Base-by-base conservation (phyloP, 176 grass and related monocot species). In the Juncus inflexus region DNA sequence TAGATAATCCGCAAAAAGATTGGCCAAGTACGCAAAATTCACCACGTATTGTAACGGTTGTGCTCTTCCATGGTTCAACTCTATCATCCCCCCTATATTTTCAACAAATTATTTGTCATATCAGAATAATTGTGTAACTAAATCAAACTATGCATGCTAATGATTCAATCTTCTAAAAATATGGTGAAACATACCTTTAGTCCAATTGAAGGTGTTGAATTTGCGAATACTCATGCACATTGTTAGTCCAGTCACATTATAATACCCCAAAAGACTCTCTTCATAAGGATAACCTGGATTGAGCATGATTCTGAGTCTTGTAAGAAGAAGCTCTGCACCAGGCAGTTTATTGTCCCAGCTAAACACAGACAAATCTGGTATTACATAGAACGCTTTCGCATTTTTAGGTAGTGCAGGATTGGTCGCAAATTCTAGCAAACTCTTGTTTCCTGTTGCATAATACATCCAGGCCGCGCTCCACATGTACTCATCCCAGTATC, bases 311-410 rank as follows among this genome's bases (percentile, higher is more conserved):
- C 94, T 81, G 15, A 97, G 62, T 40, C 94, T 77, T 1, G 88
- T 81, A 2, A 97, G 75, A 36, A 97, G 85, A 67, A 97, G 75
- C 57, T 83, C 40, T 13, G 94, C 88, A 5, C 87, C 94, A 2
- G 94, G 94, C 35, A 91, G 78, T 74, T 97, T 97, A 85, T 97
- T 97, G 79, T 97, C 94, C 94, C 94, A 97, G 72, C 88, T 97
- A 76, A 97, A 84, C 10, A 91, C 94, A 28, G 85, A 78, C 70
- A 80, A 77, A 74, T 97, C 85, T 47, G 85, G 74, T 65, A 89
- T 79, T 58, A 11, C 51, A 73, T 39, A 49, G 77, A 69, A 86
- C 36, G 83, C 94, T 39, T 84, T 76, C 57, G 94, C 94, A 50
- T 97, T 89, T 55, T 75, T 84, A 40, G 94, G 82, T 43, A 97